phyloP scores from a whole-genome alignment of 1,139 yeast genomes.

The Lipomyces yarrowii region DNA sequence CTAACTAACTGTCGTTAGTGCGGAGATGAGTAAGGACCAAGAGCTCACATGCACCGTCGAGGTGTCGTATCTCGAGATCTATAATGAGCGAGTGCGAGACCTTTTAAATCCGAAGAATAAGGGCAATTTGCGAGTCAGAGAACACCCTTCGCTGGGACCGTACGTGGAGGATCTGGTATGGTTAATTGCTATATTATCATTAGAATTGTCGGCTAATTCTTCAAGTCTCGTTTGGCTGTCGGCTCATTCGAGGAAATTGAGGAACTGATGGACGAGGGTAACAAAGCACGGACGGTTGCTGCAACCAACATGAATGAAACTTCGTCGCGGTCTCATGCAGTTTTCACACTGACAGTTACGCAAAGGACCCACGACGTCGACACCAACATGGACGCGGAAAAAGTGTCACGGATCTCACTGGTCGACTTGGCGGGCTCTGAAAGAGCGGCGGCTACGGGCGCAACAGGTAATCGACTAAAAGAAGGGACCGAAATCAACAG shows the following conservation, averaged over 20 bases:
- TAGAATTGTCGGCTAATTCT: slow-evolving; percentile 2
- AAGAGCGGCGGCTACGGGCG: slow-evolving; percentile 63
- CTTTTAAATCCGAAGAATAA: slow-evolving; percentile 44
- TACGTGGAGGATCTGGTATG: slow-evolving; percentile 55
- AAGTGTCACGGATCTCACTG: slow-evolving; percentile 62
- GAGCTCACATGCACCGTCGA: slow-evolving; percentile 55
- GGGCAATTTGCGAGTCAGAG: slow-evolving; percentile 53
- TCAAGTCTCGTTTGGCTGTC: slow-evolving; percentile 29
- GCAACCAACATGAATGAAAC: slow-evolving; percentile 66
- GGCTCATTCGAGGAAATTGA: slow-evolving; percentile 29
- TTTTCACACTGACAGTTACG: slow-evolving; percentile 61
- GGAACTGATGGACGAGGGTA: slow-evolving; percentile 34
- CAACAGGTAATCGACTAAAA: slow-evolving; percentile 64
- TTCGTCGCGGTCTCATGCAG: slow-evolving; percentile 81
- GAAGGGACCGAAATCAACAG: slow-evolving; percentile 79
- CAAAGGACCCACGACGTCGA: slow-evolving; percentile 55
- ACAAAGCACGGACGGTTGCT: slow-evolving; percentile 62
- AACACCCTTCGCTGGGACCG: slow-evolving; percentile 59
- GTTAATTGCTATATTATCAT: background rate
- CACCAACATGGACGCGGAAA: slow-evolving; percentile 51
- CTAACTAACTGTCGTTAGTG: background rate
- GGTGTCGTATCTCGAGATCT: slow-evolving; percentile 61
- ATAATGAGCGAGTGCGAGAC: slow-evolving; percentile 61
- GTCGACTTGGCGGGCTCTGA: slow-evolving; percentile 88
- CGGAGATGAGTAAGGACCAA: slow-evolving; percentile 2